These are phyloP conservation scores for Skeletonema potamos DNA, from an alignment of 108 stramenopile genomes.

Conservation along the genomic window DNA sequence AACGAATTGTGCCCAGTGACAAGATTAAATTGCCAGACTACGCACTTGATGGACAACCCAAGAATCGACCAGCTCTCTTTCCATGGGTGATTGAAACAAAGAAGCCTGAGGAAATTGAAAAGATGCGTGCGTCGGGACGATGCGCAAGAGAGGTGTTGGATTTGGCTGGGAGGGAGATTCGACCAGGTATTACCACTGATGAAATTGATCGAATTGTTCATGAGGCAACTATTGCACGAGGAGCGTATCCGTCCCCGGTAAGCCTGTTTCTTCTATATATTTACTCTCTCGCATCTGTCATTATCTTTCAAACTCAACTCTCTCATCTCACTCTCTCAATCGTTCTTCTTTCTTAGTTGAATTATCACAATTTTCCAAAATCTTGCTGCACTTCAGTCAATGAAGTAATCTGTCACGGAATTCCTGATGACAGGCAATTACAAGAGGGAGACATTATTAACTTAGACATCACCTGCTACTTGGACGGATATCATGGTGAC, in stretches of 20 bases:
- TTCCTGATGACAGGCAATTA: conserved; percentile 90
- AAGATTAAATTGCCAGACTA: conserved; percentile 79
- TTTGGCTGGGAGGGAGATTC: conserved; percentile 81
- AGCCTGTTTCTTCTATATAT: too few species aligned
- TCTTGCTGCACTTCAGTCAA: conserved; percentile 97
- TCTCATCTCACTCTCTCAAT: too few species aligned
- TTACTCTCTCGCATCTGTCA: too few species aligned
- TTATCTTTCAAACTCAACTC: too few species aligned
- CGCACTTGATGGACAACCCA: conserved; percentile 72
- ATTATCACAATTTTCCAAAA: conserved; percentile 98
- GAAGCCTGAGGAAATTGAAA: conserved; percentile 84
- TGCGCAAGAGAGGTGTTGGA: conserved; percentile 93
- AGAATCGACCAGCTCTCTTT: conserved; percentile 45
- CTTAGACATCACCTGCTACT: conserved; percentile 92
- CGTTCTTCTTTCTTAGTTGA: too few species aligned
- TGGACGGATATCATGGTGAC: conserved; percentile 97
- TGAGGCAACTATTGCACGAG: conserved; percentile 56
- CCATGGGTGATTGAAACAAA: conserved; percentile 92
- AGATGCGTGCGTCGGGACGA: conserved; percentile 87
- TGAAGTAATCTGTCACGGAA: conserved; percentile 99
- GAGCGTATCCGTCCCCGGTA: conserved; percentile 89
- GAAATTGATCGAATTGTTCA: conserved; percentile 95
- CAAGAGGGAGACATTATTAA: conserved; percentile 94
- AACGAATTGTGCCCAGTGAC: conserved; percentile 51
- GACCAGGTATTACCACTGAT: conserved; percentile 86